phyloP scores from a whole-genome alignment of 2,329 filamentous ascomycete species.

The Emericellopsis atlantica region DNA sequence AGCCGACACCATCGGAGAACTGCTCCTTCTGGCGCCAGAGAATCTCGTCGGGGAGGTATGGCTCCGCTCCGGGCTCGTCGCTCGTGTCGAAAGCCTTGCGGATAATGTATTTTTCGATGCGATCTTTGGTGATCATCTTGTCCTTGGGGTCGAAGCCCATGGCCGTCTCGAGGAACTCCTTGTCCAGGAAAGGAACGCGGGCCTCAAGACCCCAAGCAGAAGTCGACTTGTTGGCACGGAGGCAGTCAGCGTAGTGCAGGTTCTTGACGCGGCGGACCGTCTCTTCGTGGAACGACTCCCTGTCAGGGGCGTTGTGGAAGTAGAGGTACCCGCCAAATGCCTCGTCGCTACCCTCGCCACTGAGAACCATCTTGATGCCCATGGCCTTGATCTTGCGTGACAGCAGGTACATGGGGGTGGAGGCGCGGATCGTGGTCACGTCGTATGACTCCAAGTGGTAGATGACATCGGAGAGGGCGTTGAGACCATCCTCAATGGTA shows the following conservation, averaged over 20 bases:
- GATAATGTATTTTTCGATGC: constrained; percentile 95
- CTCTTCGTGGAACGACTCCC: constrained; percentile 88
- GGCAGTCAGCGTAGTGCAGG: constrained; percentile 89
- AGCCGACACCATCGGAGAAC: constrained; percentile 96
- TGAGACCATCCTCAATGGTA: constrained; percentile 92
- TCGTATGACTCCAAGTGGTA: constrained; percentile 97
- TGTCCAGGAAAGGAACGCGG: constrained; percentile 95
- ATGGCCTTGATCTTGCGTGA: constrained; percentile 99
- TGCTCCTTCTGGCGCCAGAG: constrained; percentile 99
- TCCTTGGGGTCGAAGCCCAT: constrained; percentile 93
- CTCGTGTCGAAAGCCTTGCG: constrained; percentile 94
- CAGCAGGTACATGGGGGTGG: constrained; percentile 95
- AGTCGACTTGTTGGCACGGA: constrained; percentile 98
- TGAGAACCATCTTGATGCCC: constrained; percentile 99
- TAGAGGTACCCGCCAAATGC: constrained; percentile 98
- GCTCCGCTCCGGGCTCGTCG: constrained; percentile 65
- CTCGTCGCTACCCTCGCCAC: constrained; percentile 92
- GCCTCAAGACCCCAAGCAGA: constrained; percentile 97
- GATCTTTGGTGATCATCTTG: constrained; percentile 87
- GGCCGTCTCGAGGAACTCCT: constrained; percentile 81
- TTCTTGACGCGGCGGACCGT: constrained; percentile 92
- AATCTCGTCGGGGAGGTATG: constrained; percentile 93
- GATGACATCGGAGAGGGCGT: constrained; percentile 94
- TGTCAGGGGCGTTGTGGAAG: constrained; percentile 90
- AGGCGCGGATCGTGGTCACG: constrained; percentile 95